A percentile compares a stretch with the other conserved stretches of the same genome.
Conservation (phyloP, 192 early-diverging fungal genomes). For the Kickxella alabastrina region DNA sequence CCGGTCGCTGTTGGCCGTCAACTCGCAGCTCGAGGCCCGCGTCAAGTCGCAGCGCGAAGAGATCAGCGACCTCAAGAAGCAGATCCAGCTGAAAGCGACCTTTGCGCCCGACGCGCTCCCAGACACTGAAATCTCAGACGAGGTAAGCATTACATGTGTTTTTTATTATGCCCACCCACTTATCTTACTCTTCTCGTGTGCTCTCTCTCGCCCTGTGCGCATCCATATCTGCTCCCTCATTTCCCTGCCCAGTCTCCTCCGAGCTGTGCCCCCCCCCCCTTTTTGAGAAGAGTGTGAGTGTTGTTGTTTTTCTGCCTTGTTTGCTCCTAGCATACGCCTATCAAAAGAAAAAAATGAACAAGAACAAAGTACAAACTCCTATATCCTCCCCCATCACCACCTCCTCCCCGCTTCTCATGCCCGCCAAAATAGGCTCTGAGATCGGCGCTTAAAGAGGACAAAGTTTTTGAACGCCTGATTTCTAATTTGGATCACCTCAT, state of each 20-base stretch:
- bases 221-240: too few relatives aligned
- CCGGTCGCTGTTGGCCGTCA: slow-evolving; percentile 48
- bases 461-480: slow-evolving; percentile 54
- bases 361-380: too few relatives aligned
- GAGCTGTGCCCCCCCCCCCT: too few relatives aligned
- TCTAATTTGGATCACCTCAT: slow-evolving; percentile 53
- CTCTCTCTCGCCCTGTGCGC: too few relatives aligned
- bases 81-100: slow-evolving; percentile 27
- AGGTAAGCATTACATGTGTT: slow-evolving; percentile 41
- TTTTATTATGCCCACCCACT: too few relatives aligned
- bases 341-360: too few relatives aligned
- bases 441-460: slow-evolving; percentile 53
- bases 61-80: slow-evolving; percentile 46
- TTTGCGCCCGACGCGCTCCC: slow-evolving; percentile 17
- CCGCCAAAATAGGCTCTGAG: slow-evolving; percentile 49
- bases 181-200: neutral
- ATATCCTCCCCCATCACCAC: too few relatives aligned
- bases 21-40: slow-evolving; percentile 44
- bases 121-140: slow-evolving; percentile 38
- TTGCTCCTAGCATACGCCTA: too few relatives aligned
- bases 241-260: too few relatives aligned
- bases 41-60: slow-evolving; percentile 44
- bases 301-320: too few relatives aligned
- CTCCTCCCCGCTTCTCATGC: slow-evolving; percentile 52
- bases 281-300: too few relatives aligned